Evolutionary conservation across 805 yeast species (phyloP).

Genomic region (Ogataea ramenticola): DNA sequence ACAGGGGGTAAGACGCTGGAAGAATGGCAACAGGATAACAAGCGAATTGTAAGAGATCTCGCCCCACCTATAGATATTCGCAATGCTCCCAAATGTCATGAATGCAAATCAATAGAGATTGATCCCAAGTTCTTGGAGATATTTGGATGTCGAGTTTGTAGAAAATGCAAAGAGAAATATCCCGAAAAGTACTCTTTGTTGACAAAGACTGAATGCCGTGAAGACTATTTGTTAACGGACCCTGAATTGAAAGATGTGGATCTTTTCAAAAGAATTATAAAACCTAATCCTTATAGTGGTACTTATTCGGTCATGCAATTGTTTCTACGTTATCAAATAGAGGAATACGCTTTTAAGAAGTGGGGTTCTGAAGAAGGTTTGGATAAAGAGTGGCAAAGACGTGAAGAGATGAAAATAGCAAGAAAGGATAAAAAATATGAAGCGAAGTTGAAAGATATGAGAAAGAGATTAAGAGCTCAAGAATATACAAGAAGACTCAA

Average conservation of each 20-base stretch:
- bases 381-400: conserved; percentile 85
- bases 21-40: conserved; percentile 40
- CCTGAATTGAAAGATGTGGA: conserved; percentile 75
- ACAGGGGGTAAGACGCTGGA: conserved; percentile 35
- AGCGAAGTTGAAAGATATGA: conserved; percentile 75
- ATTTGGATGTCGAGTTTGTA: conserved; percentile 76
- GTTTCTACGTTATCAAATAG: conserved; percentile 86
- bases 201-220: conserved; percentile 92
- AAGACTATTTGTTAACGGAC: conserved; percentile 88
- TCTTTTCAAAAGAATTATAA: conserved; percentile 70
- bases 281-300: conserved; percentile 90
- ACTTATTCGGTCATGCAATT: conserved; percentile 90
- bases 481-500: conserved; percentile 68
- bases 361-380: conserved; percentile 88
- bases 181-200: conserved; percentile 88
- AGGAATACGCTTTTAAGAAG: conserved; percentile 82
- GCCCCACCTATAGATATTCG: conserved; percentile 70
- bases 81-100: conserved; percentile 74
- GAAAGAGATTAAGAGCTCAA: conserved; percentile 88
- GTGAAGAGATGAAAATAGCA: conserved; percentile 65
- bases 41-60: conserved; percentile 38
- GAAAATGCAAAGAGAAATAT: conserved; percentile 56
- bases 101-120: conserved; percentile 75
- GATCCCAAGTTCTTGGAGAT: conserved; percentile 63
- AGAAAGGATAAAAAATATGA: conserved; percentile 76